phyloP scores from a whole-genome alignment of 345 rosid species.

The Chamaenerion angustifolium region DNA sequence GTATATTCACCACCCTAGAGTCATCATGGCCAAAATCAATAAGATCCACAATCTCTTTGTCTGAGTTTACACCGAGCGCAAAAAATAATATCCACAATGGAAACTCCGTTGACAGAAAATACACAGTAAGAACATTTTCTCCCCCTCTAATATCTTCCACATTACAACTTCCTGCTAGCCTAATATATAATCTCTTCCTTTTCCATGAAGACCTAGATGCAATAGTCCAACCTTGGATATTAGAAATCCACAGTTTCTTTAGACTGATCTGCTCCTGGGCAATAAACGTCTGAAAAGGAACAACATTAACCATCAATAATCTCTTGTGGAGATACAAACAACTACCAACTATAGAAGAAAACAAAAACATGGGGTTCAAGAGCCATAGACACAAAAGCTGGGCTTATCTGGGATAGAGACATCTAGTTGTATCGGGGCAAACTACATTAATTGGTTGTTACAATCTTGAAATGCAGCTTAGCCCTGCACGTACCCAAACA shows the following conservation, averaged over 20 bases:
- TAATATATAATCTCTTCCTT: slow-evolving; percentile 49
- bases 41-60: slow-evolving; percentile 49
- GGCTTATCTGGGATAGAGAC: too few species aligned
- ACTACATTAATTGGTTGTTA: too few species aligned
- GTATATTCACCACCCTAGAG: slow-evolving; percentile 37
- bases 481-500: too few species aligned
- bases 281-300: slow-evolving; percentile 45
- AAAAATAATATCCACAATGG: slow-evolving; percentile 80
- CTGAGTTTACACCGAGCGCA: slow-evolving; percentile 68
- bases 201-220: slow-evolving; percentile 51
- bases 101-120: slow-evolving; percentile 54
- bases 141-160: slow-evolving; percentile 38
- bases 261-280: slow-evolving; percentile 78
- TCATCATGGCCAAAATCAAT: slow-evolving; percentile 42
- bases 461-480: too few species aligned
- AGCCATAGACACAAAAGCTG: too few species aligned
- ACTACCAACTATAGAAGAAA: background rate
- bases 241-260: slow-evolving; percentile 73
- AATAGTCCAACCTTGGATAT: slow-evolving; percentile 49
- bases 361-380: background rate
- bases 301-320: slow-evolving; percentile 7
- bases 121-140: slow-evolving; percentile 56
- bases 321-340: background rate
- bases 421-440: too few species aligned
- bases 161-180: slow-evolving; percentile 30